These are phyloP conservation scores for Termitomyces sp. DNA, from an alignment of 768 basidiomycete genomes.

Conservation along the genomic window DNA sequence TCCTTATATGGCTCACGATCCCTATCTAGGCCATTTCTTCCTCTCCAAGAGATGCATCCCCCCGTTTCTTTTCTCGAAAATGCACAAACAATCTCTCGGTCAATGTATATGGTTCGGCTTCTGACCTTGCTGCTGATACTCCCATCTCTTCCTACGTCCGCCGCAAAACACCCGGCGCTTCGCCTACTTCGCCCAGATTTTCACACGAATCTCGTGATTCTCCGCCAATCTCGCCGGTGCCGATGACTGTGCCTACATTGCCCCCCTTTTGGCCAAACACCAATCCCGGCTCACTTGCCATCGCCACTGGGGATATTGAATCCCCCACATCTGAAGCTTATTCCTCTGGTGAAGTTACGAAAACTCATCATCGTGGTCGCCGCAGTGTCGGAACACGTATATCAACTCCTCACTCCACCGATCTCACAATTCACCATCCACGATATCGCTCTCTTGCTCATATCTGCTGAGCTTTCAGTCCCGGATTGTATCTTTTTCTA, in stretches of 20 bases:
- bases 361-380: slow-evolving; percentile 24
- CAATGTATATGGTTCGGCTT: slow-evolving; percentile 41
- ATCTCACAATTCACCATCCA: slow-evolving; percentile 22
- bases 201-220: slow-evolving; percentile 37
- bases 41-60: slow-evolving; percentile 33
- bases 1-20: background rate
- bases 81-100: slow-evolving; percentile 40
- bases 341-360: slow-evolving; percentile 22
- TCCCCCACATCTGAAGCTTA: slow-evolving; percentile 14
- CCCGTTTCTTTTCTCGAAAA: slow-evolving; percentile 36
- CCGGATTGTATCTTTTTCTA: background rate
- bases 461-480: slow-evolving; percentile 15
- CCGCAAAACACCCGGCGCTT: slow-evolving; percentile 70
- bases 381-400: slow-evolving; percentile 39
- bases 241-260: slow-evolving; percentile 61
- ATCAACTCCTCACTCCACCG: slow-evolving; percentile 31
- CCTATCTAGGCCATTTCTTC: slow-evolving; percentile 27
- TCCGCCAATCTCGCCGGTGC: slow-evolving; percentile 32
- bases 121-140: slow-evolving; percentile 55
- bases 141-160: slow-evolving; percentile 80
- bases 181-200: slow-evolving; percentile 65
- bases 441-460: slow-evolving; percentile 25
- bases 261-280: slow-evolving; percentile 46
- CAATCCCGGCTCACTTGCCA: slow-evolving; percentile 36
- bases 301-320: slow-evolving; percentile 33